These are phyloP conservation scores for Xerophyta viscosa DNA, from an alignment of 106 monocot species.

Conservation along the genomic window DNA sequence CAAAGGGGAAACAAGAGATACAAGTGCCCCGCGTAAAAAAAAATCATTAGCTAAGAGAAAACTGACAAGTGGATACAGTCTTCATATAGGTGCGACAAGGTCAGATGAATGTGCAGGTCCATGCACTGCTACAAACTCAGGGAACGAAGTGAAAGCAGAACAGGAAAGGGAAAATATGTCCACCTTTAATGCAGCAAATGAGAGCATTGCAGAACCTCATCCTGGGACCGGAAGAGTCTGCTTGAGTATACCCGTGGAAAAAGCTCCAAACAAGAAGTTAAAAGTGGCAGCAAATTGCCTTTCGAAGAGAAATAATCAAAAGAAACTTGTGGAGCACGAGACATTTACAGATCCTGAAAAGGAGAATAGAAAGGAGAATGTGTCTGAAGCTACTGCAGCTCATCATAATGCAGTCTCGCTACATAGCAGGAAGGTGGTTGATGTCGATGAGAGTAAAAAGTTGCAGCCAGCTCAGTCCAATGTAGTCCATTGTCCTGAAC, in stretches of 20 bases:
- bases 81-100: background rate
- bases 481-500: slow-evolving; percentile 10
- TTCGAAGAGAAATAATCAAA: background rate
- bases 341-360: slow-evolving; percentile 44
- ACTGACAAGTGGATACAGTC: slow-evolving; percentile 14
- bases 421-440: background rate
- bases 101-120: slow-evolving; percentile 8
- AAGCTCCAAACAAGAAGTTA: background rate
- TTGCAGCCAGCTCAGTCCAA: slow-evolving; percentile 2
- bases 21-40: slow-evolving; percentile 6
- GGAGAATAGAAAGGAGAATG: slow-evolving; percentile 37
- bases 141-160: slow-evolving; percentile 3
- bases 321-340: background rate
- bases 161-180: background rate
- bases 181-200: too few species aligned
- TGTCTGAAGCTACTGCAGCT: background rate
- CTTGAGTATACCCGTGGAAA: slow-evolving; percentile 8
- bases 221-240: slow-evolving; percentile 4
- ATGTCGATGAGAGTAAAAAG: background rate
- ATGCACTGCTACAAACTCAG: slow-evolving; percentile 6
- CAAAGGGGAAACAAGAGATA: background rate
- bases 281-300: background rate
- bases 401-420: background rate
- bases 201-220: background rate
- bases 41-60: slow-evolving; percentile 47